Evolutionary conservation across 805 yeast genomes (phyloP), one percentile per base, ranked within the genome.

Genomic region (Isabelozyma gotoi): DNA sequence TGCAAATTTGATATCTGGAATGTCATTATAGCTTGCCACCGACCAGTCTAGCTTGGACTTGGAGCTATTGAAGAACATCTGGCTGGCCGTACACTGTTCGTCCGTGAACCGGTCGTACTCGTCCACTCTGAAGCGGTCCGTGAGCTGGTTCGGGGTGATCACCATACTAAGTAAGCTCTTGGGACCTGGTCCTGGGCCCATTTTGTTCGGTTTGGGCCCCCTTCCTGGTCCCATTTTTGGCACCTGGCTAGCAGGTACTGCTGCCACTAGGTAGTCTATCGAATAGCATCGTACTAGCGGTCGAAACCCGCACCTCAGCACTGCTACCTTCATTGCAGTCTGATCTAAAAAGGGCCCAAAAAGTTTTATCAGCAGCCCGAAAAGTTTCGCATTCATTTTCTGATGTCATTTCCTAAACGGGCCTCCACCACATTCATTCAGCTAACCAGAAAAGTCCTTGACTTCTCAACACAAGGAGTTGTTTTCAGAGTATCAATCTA

Each of bases 21-120:
- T 79, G 16, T 80, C 77, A 10, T 63, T 50, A 46, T 76, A 82
- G 5, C 66, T 59, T 5, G 72, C 75, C 16, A 77, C 67, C 12
- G 84, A 75, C 89, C 90, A 84, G 50, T 83, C 87, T 34, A 79
- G 67, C 17, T 61, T 58, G 2, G 78, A 69, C 15, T 64, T 64
- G 0, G 82, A 65, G 2, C 57, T 57, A 45, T 76, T 73, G 56
- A 84, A 80, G 20, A 70, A 50, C 4, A 50, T 35, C 42, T 66
- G 73, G 4, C 68, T 53, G 3, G 43, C 29, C 18, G 56, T 35
- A 32, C 56, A 34, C 15, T 57, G 54, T 10, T 42, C 38, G 14
- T 37, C 33, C 3, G 55, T 41, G 7, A 53, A 56, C 1, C 27
- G 20, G 2, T 38, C 11, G 37, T 53, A 56, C 7, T 46, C 51